These are phyloP conservation scores for Mycena rosella DNA, from an alignment of 768 basidiomycete genomes.

Conservation along the genomic window DNA sequence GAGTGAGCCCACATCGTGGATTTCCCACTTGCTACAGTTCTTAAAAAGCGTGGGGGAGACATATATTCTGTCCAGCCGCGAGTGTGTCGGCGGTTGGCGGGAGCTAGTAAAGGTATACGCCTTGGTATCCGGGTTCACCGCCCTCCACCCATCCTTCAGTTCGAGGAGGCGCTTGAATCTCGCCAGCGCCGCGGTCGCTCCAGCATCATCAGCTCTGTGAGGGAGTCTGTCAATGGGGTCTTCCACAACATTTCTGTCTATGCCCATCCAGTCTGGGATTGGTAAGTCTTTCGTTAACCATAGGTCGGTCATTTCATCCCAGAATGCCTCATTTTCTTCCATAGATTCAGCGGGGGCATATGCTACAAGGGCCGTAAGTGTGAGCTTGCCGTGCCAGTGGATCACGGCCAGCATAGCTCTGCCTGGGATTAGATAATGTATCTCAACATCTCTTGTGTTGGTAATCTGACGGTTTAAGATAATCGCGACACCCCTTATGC, in stretches of 20 bases:
- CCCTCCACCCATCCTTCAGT: constrained; percentile 25
- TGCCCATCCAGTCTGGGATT: neutral
- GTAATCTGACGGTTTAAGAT: constrained; percentile 31
- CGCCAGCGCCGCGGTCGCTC: constrained; percentile 14
- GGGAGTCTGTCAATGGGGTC: constrained; percentile 3
- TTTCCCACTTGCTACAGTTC: constrained; percentile 18
- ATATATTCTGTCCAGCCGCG: constrained; percentile 34
- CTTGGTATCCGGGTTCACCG: constrained; percentile 13
- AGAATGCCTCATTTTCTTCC: constrained; percentile 6
- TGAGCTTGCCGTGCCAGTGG: constrained; percentile 13
- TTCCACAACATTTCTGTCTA: constrained; percentile 10
- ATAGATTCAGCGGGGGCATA: constrained; percentile 19
- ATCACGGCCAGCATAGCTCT: constrained; percentile 14
- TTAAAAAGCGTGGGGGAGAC: neutral
- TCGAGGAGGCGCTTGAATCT: constrained; percentile 2
- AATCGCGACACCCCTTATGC: constrained; percentile 19
- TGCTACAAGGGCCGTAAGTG: constrained; percentile 25
- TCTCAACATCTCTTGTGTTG: constrained; percentile 1
- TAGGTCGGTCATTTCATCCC: neutral
- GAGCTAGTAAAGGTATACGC: constrained; percentile 25
- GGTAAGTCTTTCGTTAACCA: constrained; percentile 1
- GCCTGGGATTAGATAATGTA: constrained; percentile 14
- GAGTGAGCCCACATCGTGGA: too few species aligned
- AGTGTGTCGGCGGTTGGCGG: constrained; percentile 3
- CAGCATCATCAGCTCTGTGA: neutral